These are phyloP conservation scores for Clonostachys chloroleuca DNA, from an alignment of 2,329 filamentous ascomycete genomes.

Conservation along the genomic window DNA sequence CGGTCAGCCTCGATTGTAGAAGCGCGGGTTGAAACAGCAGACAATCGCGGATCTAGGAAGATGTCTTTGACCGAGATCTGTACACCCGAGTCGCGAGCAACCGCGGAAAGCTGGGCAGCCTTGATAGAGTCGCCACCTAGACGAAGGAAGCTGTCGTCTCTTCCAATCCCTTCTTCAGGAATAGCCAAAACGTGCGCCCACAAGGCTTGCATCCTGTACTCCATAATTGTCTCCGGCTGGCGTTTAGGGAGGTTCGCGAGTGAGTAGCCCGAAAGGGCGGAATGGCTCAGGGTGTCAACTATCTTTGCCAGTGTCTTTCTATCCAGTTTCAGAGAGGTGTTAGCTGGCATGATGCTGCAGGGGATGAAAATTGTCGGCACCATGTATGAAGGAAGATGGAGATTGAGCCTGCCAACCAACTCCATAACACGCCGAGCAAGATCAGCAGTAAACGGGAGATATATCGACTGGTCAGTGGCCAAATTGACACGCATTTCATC, in stretches of 20 bases:
- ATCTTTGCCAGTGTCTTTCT: not conserved
- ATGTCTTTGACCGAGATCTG: conserved; percentile 6
- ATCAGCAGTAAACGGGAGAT: not conserved
- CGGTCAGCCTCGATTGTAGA: no score
- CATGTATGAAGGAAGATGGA: conserved; percentile 6
- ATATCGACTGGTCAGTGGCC: not conserved
- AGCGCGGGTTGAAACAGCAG: not conserved
- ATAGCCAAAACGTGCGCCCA: conserved; percentile 8
- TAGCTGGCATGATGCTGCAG: conserved; percentile 3
- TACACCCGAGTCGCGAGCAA: conserved; percentile 3
- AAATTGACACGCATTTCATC: not conserved
- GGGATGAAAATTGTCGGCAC: conserved; percentile 7
- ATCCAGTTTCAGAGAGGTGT: conserved; percentile 4
- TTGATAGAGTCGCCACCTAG: conserved; percentile 20
- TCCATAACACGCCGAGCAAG: not conserved
- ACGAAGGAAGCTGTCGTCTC: conserved; percentile 15
- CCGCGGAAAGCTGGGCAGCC: conserved; percentile 11
- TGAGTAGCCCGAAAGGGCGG: not conserved
- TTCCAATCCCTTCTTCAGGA: not conserved
- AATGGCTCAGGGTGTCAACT: not conserved
- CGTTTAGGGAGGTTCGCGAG: not conserved
- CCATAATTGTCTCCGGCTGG: conserved; percentile 1
- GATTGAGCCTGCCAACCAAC: not conserved
- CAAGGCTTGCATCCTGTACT: conserved; percentile 5
- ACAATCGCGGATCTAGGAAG: conserved; percentile 8